Percentiles rank a stretch among this genome's conserved stretches.
Evolutionary conservation across 768 basidiomycete genomes (phyloP).

Genomic region (Leccinum rimulosum): DNA sequence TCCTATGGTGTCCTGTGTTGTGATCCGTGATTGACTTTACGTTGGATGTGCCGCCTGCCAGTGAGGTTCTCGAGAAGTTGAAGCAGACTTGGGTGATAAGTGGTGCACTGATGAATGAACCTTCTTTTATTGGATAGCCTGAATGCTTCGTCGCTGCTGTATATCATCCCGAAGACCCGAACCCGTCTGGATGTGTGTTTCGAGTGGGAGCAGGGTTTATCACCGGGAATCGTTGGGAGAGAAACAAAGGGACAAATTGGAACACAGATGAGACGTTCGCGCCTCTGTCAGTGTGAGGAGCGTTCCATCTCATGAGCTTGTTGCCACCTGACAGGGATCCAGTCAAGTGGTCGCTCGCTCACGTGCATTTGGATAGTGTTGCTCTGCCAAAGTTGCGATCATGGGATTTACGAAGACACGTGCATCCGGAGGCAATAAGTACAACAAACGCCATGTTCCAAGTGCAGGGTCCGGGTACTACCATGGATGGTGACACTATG

Average conservation of each 20-base stretch:
- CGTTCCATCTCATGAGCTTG: constrained; percentile 22
- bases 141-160: no score
- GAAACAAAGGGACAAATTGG: constrained; percentile 68
- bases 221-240: constrained; percentile 91
- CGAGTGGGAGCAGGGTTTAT: constrained; percentile 54
- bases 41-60: no score
- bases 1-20: not conserved
- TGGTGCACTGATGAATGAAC: no score
- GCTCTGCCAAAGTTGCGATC: constrained; percentile 90
- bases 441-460: constrained; percentile 86
- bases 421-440: constrained; percentile 87
- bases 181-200: no score
- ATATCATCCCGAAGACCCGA: no score
- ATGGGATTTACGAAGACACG: constrained; percentile 73
- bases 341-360: constrained; percentile 16
- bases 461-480: constrained; percentile 67
- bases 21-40: no score
- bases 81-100: no score
- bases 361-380: constrained; percentile 59
- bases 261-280: constrained; percentile 89
- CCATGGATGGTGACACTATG: constrained; percentile 85
- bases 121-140: no score
- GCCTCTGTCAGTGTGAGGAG: constrained; percentile 68
- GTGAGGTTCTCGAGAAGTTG: no score
- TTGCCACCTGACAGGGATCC: no score